These are phyloP conservation scores for Backusella sp. DNA, from an alignment of 192 early-diverging fungal species.

Conservation along the genomic window DNA sequence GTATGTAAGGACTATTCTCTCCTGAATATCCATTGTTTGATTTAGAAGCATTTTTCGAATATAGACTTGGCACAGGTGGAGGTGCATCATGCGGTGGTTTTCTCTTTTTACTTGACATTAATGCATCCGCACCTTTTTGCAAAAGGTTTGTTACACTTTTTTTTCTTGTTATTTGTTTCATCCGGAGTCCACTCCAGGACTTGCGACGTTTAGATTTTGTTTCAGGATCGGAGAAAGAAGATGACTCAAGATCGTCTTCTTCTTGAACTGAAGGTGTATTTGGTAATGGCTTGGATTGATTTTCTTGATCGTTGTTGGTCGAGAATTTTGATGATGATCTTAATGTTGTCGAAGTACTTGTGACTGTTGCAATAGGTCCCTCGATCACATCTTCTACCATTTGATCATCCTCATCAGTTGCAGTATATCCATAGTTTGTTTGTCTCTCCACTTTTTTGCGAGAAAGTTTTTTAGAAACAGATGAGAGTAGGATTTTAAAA, in stretches of 20 bases:
- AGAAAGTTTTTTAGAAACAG: conserved; percentile 49
- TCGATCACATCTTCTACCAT: background rate
- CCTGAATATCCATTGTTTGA: background rate
- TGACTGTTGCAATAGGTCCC: conserved; percentile 22
- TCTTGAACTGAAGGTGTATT: background rate
- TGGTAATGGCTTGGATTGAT: background rate
- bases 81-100: background rate
- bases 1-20: conserved; percentile 9
- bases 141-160: conserved; percentile 18
- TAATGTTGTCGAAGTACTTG: conserved; percentile 17
- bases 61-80: background rate
- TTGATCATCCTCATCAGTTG: conserved; percentile 4
- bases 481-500: conserved; percentile 46
- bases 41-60: background rate
- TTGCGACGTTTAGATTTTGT: conserved; percentile 3
- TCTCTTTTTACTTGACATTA: background rate
- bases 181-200: conserved; percentile 19
- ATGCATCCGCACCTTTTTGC: conserved; percentile 18
- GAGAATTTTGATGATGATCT: conserved; percentile 3
- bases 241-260: conserved; percentile 5
- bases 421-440: conserved; percentile 15
- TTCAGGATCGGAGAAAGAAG: background rate
- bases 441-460: conserved; percentile 35
- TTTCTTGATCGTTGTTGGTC: background rate
- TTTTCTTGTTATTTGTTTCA: conserved; percentile 1